Base-by-base conservation (phyloP, 2,329 filamentous ascomycete species). In the Berkeleyomyces basicola region DNA sequence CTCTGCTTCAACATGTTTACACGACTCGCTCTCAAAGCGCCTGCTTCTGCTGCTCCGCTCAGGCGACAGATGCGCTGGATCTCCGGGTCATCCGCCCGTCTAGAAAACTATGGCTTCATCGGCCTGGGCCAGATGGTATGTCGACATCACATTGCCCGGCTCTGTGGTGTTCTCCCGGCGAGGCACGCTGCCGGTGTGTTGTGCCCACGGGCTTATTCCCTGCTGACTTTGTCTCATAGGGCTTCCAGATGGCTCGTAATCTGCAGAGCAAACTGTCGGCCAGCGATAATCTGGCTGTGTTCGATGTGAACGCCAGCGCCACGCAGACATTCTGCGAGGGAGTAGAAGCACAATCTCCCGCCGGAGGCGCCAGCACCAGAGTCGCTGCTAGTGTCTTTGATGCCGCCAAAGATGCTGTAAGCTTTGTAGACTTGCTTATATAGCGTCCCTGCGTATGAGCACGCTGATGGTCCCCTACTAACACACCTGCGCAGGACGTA, bases 171-270 rank as follows among this genome's bases (percentile, higher is more conserved):
- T 23, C 23, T 23, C 23, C 23, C 23, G 23, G 23, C 23, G 23
- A 23, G 23, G 23, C 23, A 23, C 2, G 23, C 23, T 23, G 23
- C 23, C 23, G 23, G 23, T 23, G 23, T 23, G 23, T 2, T 23
- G 23, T 23, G 23, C 23, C 23, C 23, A 23, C 23, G 23, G 23
- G 23, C 37, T 1, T 2, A 7, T 62, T n/a, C 5, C n/a, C n/a
- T 47, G 23, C 9, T 55, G 9, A 47, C 9, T 10, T 31, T 16
- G 43, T 46, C 11, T n/a, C 11, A n/a, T 47, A 83, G 80, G 81
- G 81, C 49, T 83, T 79, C 68, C 80, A 82, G 73, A 83, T 84
- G 81, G 81, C 80, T 65, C 79, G 77, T 72, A 84, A 83, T 69
- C 76, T 84, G 3, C 80, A 82, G 70, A 74, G 78, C 40, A 83